Evolutionary conservation across 1,284 basidiomycete species (phyloP), one percentile per base, ranked within the genome.

Genomic region (Leccinum solheimii): DNA sequence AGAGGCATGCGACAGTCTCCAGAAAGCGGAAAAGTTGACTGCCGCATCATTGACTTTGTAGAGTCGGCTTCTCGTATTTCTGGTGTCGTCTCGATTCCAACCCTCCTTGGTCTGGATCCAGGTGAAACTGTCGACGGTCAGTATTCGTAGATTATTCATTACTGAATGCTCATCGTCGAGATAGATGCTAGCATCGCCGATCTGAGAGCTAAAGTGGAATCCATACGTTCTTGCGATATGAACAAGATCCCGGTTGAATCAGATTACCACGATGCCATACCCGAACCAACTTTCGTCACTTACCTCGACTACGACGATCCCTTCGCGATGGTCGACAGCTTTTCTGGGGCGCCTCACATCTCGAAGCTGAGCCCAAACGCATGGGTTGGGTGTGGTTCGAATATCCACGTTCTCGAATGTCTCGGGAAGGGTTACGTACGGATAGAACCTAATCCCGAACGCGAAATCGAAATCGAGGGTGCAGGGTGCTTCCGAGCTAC

Each of bases 31-130:
- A 99, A 99, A 76, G 69, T 75, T 40, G 88, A 98, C 71, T 98
- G 97, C 73, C 85, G 86, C 23, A 86, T 98, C 55, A 90, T 99
- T 62, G 96, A 99, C 73, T 90, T 98, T 63, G 94, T 97, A 6
- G 95, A 96, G 66, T 92, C 86, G 57, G 80, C 86, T 27, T 79
- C 79, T 30, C 83, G 88, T n/a, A 82, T 91, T 3, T 71, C 82
- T 21, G 94, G 93, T 5, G 80, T 97, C 30, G 77, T 94, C 16
- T 93, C 90, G 16, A 84, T 86, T 1, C 97, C 96, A 0, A 94
- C 92, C 2, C 77, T 98, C 8, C 93, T 95, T 68, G 96, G 97
- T 0, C 77, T 98, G 2, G 87, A 92, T 68, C 88, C 92, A n/a
- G 77, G 80, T 5, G 85, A 87, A 56, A 70, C 88, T 6, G 81